These are phyloP conservation scores for Candida mattraensis DNA, from an alignment of 805 yeast species.

Conservation along the genomic window DNA sequence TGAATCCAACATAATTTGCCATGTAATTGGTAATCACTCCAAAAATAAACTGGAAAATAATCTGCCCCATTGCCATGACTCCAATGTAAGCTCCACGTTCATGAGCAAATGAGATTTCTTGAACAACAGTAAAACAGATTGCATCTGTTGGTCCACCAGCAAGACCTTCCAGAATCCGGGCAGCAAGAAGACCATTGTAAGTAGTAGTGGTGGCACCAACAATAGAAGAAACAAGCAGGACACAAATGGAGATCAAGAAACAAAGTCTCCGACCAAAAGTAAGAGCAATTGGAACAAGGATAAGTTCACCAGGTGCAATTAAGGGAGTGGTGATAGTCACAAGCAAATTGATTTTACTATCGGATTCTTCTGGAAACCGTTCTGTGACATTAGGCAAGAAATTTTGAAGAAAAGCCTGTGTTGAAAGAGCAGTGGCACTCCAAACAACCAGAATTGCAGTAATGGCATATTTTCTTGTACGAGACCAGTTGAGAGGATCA, in stretches of 20 bases:
- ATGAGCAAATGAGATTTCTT: conserved; percentile 7
- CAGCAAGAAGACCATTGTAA: conserved; percentile 4
- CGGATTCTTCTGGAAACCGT: conserved; percentile 4
- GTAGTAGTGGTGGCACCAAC: conserved; percentile 6
- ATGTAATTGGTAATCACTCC: conserved; percentile 6
- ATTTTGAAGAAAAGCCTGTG: conserved; percentile 4
- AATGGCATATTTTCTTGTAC: conserved; percentile 1
- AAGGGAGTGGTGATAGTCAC: conserved; percentile 5
- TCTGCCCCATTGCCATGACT: conserved; percentile 6
- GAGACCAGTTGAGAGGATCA: conserved; percentile 7
- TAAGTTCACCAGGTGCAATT: conserved; percentile 4
- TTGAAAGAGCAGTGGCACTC: conserved; percentile 5
- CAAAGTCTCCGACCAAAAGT: conserved; percentile 6
- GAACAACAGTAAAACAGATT: conserved; percentile 8
- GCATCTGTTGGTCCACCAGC: conserved; percentile 9
- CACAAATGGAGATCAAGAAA: conserved; percentile 1
- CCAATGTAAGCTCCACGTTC: conserved; percentile 4
- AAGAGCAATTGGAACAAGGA: conserved; percentile 3
- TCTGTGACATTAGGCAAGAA: conserved; percentile 3
- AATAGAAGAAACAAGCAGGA: conserved; percentile 5
- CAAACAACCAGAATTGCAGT: conserved; percentile 1
- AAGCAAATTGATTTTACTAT: conserved; percentile 2
- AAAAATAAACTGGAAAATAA: conserved; percentile 3
- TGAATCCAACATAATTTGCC: conserved; percentile 6
- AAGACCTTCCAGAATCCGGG: conserved; percentile 4